Base-by-base conservation (phyloP, 2,329 filamentous ascomycete species). In the Chalaropsis thielavioides region DNA sequence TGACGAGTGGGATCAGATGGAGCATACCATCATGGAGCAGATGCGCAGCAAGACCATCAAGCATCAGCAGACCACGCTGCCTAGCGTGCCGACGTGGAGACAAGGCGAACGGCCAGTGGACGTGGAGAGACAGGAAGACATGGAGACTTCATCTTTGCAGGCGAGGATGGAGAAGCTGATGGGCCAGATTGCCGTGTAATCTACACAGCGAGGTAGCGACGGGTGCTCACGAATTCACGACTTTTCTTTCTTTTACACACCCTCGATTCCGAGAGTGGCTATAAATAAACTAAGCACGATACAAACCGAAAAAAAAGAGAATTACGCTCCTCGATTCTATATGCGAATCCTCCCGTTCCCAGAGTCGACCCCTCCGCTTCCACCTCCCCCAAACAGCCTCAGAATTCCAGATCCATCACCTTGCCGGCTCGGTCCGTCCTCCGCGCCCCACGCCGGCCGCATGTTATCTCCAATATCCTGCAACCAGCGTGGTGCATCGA, bases 401-500 rank as follows among this genome's bases (percentile, higher is more conserved):
- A 82, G 76, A 62, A 85, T 77, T 68, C 82, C 78, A 6, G 74
- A 6, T 69, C 27, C 69, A 71, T 67, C 71, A 54, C 71, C 70
- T 40, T 72, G 71, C 4, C 72, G 71, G 2, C 71, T 71, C 17
- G 70, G 73, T 17, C 75, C 77, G 11, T 80, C 80, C 63, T 83
- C 81, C 13, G n/a, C 82, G 83, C 94, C 88, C 90, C 90, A 95
- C 70, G 85, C 87, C 4, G 90, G 90, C 22, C 62, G 64, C 11
- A 63, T 58, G 43, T 60, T 66, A 66, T 83, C 80, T 1, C 84
- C 82, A 35, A 90, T 78, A 31, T 89, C 87, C 70, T 85, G 82
- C 68, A 96, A 77, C 91, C 92, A 97, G 68, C 85, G 85, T 0
- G 94, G 92, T 38, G 86, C 81, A 63, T 91, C 87, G 1, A 90